These are phyloP conservation scores for Balamuthia mandrillaris DNA, from an alignment of 208 protist genomes.

Conservation along the genomic window DNA sequence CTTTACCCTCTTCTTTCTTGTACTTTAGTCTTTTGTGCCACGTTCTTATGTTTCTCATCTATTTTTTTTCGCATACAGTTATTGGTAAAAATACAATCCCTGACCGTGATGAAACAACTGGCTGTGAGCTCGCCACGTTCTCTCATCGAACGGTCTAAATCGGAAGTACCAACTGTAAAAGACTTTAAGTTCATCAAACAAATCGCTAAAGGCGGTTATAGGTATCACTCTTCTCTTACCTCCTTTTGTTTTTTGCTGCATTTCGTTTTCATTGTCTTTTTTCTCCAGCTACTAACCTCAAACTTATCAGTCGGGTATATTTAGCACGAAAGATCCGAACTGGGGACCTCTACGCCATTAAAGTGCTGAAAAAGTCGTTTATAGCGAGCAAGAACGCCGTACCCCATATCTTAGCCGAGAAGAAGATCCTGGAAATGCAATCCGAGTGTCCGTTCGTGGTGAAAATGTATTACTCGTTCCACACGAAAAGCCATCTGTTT, in stretches of 20 bases:
- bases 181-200: conserved; percentile 76
- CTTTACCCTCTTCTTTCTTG: too few species aligned
- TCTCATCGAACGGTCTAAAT: too few species aligned
- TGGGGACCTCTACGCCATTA: conserved; percentile 73
- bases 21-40: too few species aligned
- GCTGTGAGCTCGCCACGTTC: too few species aligned
- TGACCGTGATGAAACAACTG: too few species aligned
- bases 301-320: conserved; percentile 45
- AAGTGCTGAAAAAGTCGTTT: conserved; percentile 67
- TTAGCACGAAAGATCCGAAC: conserved; percentile 65
- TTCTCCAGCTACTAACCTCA: too few species aligned
- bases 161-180: too few species aligned
- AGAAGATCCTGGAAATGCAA: conserved; percentile 64
- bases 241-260: too few species aligned
- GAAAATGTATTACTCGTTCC: conserved; percentile 75
- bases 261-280: conserved; percentile 48
- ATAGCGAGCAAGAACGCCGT: conserved; percentile 72
- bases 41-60: too few species aligned
- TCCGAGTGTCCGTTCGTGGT: conserved; percentile 75
- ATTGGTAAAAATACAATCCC: too few species aligned
- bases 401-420: conserved; percentile 62
- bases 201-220: conserved; percentile 51
- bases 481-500: conserved; percentile 43
- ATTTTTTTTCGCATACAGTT: too few species aligned
- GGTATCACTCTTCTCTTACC: too few species aligned